Base-by-base conservation (phyloP, 2,329 filamentous ascomycete species). In the Ophiocordyceps robertsii region DNA sequence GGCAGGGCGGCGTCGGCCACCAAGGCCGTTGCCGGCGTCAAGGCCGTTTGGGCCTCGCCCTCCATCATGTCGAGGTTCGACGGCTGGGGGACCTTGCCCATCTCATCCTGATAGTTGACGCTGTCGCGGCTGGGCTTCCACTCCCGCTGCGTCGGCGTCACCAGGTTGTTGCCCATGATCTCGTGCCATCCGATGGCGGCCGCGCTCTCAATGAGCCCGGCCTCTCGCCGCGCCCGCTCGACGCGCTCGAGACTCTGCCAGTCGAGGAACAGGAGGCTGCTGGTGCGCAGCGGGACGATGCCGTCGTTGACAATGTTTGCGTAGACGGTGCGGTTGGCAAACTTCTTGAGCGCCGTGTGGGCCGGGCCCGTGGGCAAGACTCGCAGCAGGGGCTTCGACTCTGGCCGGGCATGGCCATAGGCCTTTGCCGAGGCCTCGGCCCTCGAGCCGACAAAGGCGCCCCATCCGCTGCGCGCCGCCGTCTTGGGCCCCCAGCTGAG, bases 261-360 rank as follows among this genome's bases (percentile, higher is more conserved):
- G 58, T 98, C 92, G 2, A 98, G 68, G 55, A 98, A 98, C 6
- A 98, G 65, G 14, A 98, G 68, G 60, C 90, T 96, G 48, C 90
- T 96, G 5, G 92, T 98, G 17, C 92, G 79, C 30, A 98, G 66
- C 3, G 92, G 92, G 6, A 98, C 92, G 51, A 98, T 95, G 4
- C 89, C 90, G 62, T 96, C 90, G 56, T 96, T 96, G 51, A 96
- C 90, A 12, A 96, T 89, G 54, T 96, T 96, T 2, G 89, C 94
- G 59, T 96, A 96, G 1, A 95, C 72, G 0, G 92, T 96, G 14
- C 90, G 74, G 58, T 93, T 94, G 17, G 85, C 72, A 59, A 96
- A 96, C 63, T 85, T 87, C 56, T 83, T 81, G 35, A 96, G 65
- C 1, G 89, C 90, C 43, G 78, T 76, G 59, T 95, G 89, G 7